Percentiles rank a stretch among this genome's conserved stretches.
Evolutionary conservation across 2,329 filamentous ascomycete genomes (phyloP).

Genomic region (Penicillium sp.): DNA sequence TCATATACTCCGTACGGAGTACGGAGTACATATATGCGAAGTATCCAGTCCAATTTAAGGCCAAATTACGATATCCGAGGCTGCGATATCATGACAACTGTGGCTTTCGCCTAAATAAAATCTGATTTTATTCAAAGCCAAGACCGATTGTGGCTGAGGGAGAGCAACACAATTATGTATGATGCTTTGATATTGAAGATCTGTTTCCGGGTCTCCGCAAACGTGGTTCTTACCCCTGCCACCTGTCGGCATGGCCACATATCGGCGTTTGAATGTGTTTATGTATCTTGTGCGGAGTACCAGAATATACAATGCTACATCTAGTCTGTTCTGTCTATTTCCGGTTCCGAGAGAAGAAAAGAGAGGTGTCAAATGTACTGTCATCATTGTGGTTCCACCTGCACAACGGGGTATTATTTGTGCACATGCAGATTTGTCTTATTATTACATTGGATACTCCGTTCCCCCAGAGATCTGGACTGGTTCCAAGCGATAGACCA

Average conservation of each 20-base stretch:
- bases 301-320: background rate
- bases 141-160: background rate
- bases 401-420: background rate
- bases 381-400: background rate
- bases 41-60: background rate
- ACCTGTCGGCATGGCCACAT: background rate
- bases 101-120: background rate
- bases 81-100: conserved; percentile 6
- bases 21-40: background rate
- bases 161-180: background rate
- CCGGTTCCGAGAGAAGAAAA: background rate
- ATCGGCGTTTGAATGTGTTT: background rate
- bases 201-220: conserved; percentile 8
- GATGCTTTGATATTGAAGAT: conserved; percentile 4
- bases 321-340: background rate
- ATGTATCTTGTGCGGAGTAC: too few relatives aligned
- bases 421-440: background rate
- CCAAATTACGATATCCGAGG: background rate
- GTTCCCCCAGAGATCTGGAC: background rate
- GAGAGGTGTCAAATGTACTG: background rate
- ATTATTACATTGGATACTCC: background rate
- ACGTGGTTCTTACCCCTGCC: conserved; percentile 10
- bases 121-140: too few relatives aligned
- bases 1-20: background rate
- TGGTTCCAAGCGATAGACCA: background rate